Base-by-base conservation (phyloP, 1,284 basidiomycete genomes). In the Trichosporon ovoides region DNA sequence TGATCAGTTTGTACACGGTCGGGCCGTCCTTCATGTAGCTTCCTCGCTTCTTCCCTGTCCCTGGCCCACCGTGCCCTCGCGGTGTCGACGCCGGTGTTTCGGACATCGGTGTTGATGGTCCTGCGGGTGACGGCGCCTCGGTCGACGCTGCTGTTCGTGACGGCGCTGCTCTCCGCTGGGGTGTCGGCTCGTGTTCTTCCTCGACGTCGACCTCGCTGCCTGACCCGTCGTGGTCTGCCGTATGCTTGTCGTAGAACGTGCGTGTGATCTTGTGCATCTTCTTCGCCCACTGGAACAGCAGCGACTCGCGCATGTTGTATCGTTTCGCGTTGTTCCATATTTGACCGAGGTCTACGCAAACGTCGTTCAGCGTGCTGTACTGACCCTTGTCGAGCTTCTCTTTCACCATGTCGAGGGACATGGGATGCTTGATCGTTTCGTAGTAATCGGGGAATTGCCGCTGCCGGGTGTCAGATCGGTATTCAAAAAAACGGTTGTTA, bases 321-420 rank as follows among this genome's bases (percentile, higher is more conserved):
- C 74, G 60, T 57, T 76, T 76, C 35, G 74, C 74, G 52, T 76
- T 76, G 57, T 67, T 72, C 62, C 70, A 76, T 53, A 76, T 76
- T 58, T 74, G 72, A 7, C 70, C 67, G 1, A 76, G 34, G 56
- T 76, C 74, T 18, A 57, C 50, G 37, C 61, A 65, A 28, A 76
- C 74, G 4, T 67, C 70, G 28, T 65, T 63, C 20, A 76, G 58
- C 0, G 67, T 70, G 12, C 66, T 54, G 52, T 76, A 76, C 43
- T 56, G 52, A 3, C 38, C 52, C 9, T 55, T 50, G 7, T 70
- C 63, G 9, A 77, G 71, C 61, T 69, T 73, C 10, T 62, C 53
- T 7, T 71, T 60, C 12, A 75, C 69, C 35, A 67, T 69, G 33
- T 74, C 69, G 36, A 77, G 67, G 31, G 68, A 68, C 66, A 75